Conservation (phyloP, 805 yeast species). For the Peterozyma toletana region DNA sequence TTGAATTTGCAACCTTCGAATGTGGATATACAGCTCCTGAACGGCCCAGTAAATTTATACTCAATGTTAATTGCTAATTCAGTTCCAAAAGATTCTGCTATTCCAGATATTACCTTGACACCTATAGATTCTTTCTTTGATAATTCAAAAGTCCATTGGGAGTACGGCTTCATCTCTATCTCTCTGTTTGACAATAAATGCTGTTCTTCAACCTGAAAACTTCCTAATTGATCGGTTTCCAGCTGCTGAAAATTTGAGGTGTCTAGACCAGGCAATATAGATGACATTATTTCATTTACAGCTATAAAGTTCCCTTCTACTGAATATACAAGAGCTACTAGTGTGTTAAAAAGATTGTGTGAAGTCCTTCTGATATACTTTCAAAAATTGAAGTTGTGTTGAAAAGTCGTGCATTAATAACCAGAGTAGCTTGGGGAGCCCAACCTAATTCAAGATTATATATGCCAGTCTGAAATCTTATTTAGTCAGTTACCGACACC, state of each 20-base stretch:
- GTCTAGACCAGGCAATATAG: conserved; percentile 5
- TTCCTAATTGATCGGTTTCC: background rate
- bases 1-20: conserved; percentile 61
- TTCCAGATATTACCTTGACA: conserved; percentile 54
- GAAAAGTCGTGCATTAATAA: no score
- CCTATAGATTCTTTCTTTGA: conserved; percentile 40
- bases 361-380: no score
- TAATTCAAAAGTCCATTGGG: conserved; percentile 78
- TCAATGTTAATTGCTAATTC: conserved; percentile 73
- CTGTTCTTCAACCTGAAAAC: background rate
- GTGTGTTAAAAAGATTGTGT: no score
- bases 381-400: no score
- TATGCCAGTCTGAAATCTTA: background rate
- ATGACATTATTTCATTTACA: background rate
- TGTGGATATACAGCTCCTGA: conserved; percentile 48
- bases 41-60: conserved; percentile 44
- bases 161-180: conserved; percentile 13
- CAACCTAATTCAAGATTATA: no score
- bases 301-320: no score
- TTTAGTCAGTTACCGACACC: conserved; percentile 25
- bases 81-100: conserved; percentile 89
- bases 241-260: conserved; percentile 1
- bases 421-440: no score
- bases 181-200: background rate
- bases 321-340: no score